Evolutionary conservation across 2,329 filamentous ascomycete species (phyloP), one percentile per base, ranked within the genome.

Genomic region (Byssothecium circinans): DNA sequence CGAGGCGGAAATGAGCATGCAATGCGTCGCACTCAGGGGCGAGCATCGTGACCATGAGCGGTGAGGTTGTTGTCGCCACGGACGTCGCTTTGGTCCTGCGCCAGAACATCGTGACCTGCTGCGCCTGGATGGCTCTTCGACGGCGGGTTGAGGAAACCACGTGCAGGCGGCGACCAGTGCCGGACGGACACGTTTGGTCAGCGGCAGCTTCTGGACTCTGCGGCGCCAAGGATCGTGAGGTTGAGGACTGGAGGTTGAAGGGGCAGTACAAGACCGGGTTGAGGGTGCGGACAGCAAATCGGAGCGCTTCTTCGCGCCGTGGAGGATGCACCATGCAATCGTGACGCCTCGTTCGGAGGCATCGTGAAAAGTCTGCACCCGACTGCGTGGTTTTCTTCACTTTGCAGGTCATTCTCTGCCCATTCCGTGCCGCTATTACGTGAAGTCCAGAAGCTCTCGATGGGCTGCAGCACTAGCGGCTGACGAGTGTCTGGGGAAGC

Each of bases 171-270:
- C 45, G 47, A 39, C 60, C 63, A 66, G 49, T 63, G 50, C 54
- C 34, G 52, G 45, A 41, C 39, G 41, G 61, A 56, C 64, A 64
- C 63, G 63, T 64, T 56, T 49, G 52, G 57, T 57, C 37, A 47
- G 50, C 47, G 7, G 38, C 45, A 18, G 36, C n/a, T 2, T 25
- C 45, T 42, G 44, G 20, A 22, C 45, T 37, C 12, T 32, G n/a
- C 27, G 38, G 29, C 29, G 61, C 61, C 62, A 65, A 66, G 63
- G 50, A 63, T 65, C 59, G 63, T 61, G 63, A 64, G 49, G 49
- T 53, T 34, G 35, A 41, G 41, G 20, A 43, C 37, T 10, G 32
- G 18, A 30, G 37, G 29, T 25, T 20, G 15, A 20, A 34, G 39
- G 8, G 34, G 27, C 12, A 5, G 4, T 10, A 7, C 23, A 19